Conservation (phyloP, 108 stramenopile species). For the Nitzschia putrida region DNA sequence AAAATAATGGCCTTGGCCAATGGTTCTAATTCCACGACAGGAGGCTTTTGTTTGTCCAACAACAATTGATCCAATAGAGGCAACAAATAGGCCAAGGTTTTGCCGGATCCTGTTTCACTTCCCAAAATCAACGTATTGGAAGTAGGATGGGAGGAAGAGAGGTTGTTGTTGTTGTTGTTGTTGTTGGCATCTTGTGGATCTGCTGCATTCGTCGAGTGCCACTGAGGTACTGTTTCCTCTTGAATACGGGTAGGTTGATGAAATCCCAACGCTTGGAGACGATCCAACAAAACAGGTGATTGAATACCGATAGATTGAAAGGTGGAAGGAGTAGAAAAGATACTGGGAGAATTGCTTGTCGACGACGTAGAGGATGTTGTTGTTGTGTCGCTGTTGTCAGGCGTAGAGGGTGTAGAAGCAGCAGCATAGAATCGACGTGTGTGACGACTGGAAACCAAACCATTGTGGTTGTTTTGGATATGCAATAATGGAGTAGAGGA, state of each 20-base stretch:
- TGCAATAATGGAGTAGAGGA: too few relatives aligned
- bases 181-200: constrained; percentile 24
- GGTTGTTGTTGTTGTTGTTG: not conserved
- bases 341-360: too few relatives aligned
- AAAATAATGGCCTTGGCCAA: constrained; percentile 80
- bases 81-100: constrained; percentile 95
- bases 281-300: constrained; percentile 60
- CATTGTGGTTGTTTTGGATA: too few relatives aligned
- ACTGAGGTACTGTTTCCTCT: too few relatives aligned
- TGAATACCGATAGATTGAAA: constrained; percentile 73
- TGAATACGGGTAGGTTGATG: constrained; percentile 74
- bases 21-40: constrained; percentile 18
- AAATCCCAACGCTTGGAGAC: constrained; percentile 50
- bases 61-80: constrained; percentile 84
- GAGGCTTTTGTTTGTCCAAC: constrained; percentile 44
- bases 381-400: too few relatives aligned
- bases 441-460: too few relatives aligned
- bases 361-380: too few relatives aligned
- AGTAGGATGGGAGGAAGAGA: not conserved
- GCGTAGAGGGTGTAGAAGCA: too few relatives aligned
- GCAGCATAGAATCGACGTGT: too few relatives aligned
- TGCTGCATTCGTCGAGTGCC: constrained; percentile 52
- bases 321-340: constrained; percentile 34
- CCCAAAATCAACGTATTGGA: constrained; percentile 79
- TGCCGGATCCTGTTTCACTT: constrained; percentile 94